Evolutionary conservation across 257 asterid genomes (phyloP).

Genomic region (Ocimum tenuiflorum): DNA sequence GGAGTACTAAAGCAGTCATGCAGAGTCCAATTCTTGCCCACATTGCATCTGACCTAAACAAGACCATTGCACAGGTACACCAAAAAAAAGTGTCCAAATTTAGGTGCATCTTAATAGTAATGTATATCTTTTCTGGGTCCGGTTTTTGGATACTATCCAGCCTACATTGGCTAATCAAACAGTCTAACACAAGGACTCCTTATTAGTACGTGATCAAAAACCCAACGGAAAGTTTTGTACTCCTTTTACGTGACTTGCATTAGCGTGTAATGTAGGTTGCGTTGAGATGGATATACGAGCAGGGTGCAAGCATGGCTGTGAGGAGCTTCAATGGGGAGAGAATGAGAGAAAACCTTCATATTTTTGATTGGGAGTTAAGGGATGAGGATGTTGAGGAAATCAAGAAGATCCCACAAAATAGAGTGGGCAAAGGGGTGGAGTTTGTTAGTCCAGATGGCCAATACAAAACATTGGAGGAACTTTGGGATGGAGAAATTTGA

Average conservation of each 20-base stretch:
- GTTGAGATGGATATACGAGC: slow-evolving; percentile 34
- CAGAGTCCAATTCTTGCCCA: slow-evolving; percentile 29
- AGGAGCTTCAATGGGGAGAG: slow-evolving; percentile 34
- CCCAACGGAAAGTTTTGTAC: too few species aligned
- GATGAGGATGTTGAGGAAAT: slow-evolving; percentile 32
- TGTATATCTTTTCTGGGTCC: too few species aligned
- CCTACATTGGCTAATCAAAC: too few species aligned
- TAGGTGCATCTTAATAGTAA: too few species aligned
- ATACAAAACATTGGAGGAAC: slow-evolving; percentile 32
- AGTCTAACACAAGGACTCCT: too few species aligned
- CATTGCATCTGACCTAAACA: slow-evolving; percentile 31
- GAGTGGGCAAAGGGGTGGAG: not conserved
- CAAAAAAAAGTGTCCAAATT: too few species aligned
- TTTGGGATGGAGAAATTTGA: slow-evolving; percentile 56
- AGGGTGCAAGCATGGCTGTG: slow-evolving; percentile 24
- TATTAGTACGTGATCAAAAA: too few species aligned
- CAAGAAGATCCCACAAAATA: slow-evolving; percentile 36
- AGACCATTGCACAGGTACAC: slow-evolving; percentile 39
- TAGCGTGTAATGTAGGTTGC: slow-evolving; percentile 26
- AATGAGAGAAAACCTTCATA: slow-evolving; percentile 27
- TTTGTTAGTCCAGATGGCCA: slow-evolving; percentile 24
- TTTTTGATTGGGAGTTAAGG: slow-evolving; percentile 32
- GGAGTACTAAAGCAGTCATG: slow-evolving; percentile 45
- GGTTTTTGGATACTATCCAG: too few species aligned
- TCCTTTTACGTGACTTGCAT: too few species aligned